These are phyloP conservation scores for Naematelia aurantialba DNA, from an alignment of 768 basidiomycete species.

Conservation along the genomic window DNA sequence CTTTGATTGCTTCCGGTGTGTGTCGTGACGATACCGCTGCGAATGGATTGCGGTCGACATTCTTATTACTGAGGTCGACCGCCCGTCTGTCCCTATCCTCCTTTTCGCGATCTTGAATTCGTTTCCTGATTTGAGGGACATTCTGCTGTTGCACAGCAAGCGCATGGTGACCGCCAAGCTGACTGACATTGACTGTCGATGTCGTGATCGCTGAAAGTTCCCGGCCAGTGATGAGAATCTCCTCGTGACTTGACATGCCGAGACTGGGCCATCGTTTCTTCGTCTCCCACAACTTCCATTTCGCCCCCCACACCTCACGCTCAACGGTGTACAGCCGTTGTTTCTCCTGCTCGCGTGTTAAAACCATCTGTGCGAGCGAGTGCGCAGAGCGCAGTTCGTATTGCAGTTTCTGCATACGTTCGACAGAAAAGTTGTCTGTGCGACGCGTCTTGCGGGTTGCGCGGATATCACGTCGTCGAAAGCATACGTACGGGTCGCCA, in stretches of 20 bases:
- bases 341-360: conserved; percentile 73
- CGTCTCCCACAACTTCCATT: conserved; percentile 69
- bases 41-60: neutral
- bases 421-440: conserved; percentile 80
- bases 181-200: neutral
- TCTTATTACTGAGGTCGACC: conserved; percentile 16
- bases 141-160: conserved; percentile 17
- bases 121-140: conserved; percentile 27
- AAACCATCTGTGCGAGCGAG: conserved; percentile 66
- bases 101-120: conserved; percentile 25
- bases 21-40: conserved; percentile 20
- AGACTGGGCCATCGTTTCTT: conserved; percentile 62
- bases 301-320: conserved; percentile 70
- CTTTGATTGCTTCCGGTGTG: conserved; percentile 51
- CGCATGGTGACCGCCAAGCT: conserved; percentile 11
- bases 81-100: conserved; percentile 43
- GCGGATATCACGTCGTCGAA: conserved; percentile 91
- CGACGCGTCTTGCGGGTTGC: conserved; percentile 89
- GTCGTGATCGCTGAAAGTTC: conserved; percentile 12
- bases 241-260: conserved; percentile 51
- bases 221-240: conserved; percentile 47
- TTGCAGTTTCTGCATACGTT: conserved; percentile 78
- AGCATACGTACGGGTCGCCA: conserved; percentile 91
- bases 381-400: conserved; percentile 68
- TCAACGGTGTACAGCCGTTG: conserved; percentile 61